Conservation (phyloP, 2,329 filamentous ascomycete species). For the Pseudocercospora eumusae region DNA sequence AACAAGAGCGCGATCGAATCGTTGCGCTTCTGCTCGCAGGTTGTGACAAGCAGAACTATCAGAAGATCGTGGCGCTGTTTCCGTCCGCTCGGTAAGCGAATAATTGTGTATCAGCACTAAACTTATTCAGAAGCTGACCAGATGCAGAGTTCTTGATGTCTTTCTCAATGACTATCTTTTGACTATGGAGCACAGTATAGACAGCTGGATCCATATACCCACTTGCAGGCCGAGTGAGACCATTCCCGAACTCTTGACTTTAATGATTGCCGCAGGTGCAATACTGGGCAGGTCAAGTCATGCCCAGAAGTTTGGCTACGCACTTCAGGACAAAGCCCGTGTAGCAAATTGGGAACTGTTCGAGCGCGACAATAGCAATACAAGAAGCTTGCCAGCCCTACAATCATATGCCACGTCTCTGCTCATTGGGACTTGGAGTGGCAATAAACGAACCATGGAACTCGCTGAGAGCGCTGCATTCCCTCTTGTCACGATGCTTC, state of each 20-base stretch:
- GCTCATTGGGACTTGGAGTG: conserved; percentile 27
- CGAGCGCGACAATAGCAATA: conserved; percentile 25
- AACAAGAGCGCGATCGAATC: conserved; percentile 24
- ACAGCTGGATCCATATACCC: conserved; percentile 28
- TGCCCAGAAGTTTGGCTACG: conserved; percentile 27
- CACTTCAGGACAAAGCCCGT: conserved; percentile 26
- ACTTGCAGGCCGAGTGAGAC: conserved; percentile 20
- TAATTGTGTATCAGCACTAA: neutral
- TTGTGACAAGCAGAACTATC: conserved; percentile 27
- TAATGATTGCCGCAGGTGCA: conserved; percentile 27
- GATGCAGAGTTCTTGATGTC: conserved; percentile 22
- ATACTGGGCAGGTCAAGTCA: conserved; percentile 27
- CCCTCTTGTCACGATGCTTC: conserved; percentile 27
- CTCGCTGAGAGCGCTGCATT: conserved; percentile 20
- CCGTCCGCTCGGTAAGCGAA: conserved; percentile 15
- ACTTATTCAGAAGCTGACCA: neutral
- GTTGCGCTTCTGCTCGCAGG: conserved; percentile 26
- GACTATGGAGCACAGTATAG: conserved; percentile 29
- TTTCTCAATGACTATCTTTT: conserved; percentile 27
- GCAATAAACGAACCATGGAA: conserved; percentile 30
- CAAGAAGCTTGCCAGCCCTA: conserved; percentile 23
- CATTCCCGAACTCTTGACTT: conserved; percentile 24
- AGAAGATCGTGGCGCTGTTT: conserved; percentile 26
- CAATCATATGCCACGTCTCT: conserved; percentile 26
- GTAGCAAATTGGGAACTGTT: conserved; percentile 23